Conservation (phyloP, 202 grass and related monocot genomes). For the Miscanthus sacchariflorus region DNA sequence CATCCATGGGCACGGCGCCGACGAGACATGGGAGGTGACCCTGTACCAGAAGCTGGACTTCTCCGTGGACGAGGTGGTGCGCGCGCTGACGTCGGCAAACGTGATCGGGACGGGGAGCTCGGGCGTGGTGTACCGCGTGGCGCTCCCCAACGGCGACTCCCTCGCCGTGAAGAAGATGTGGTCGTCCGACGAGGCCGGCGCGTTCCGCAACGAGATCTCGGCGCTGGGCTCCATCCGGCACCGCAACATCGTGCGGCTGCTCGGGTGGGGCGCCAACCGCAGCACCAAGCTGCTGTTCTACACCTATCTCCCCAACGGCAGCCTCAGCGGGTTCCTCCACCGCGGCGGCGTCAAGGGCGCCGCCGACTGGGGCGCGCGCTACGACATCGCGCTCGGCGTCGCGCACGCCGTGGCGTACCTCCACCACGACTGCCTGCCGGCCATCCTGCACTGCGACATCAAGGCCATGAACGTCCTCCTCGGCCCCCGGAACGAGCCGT, state of each 20-base stretch:
- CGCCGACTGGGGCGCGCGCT: slow-evolving; percentile 74
- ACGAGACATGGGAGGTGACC: slow-evolving; percentile 86
- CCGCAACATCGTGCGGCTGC: slow-evolving; percentile 85
- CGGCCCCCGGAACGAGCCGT: slow-evolving; percentile 77
- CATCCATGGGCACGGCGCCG: slow-evolving; percentile 22
- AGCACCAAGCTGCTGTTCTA: slow-evolving; percentile 93
- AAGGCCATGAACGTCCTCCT: slow-evolving; percentile 98
- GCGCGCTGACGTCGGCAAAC: slow-evolving; percentile 76
- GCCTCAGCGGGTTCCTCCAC: slow-evolving; percentile 88
- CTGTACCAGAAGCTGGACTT: slow-evolving; percentile 96
- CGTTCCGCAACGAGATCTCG: slow-evolving; percentile 87
- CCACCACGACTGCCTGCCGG: slow-evolving; percentile 93
- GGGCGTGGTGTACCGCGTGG: slow-evolving; percentile 88
- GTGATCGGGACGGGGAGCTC: slow-evolving; percentile 93
- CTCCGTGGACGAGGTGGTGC: slow-evolving; percentile 81
- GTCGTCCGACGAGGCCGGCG: slow-evolving; percentile 77
- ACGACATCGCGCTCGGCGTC: slow-evolving; percentile 83
- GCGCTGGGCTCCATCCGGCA: slow-evolving; percentile 83
- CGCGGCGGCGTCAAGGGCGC: slow-evolving; percentile 68
- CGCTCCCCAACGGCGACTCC: slow-evolving; percentile 55
- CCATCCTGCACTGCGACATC: slow-evolving; percentile 91
- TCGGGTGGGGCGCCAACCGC: slow-evolving; percentile 81
- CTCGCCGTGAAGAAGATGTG: slow-evolving; percentile 93
- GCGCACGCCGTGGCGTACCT: slow-evolving; percentile 89
- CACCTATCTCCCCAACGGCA: slow-evolving; percentile 86